Evolutionary conservation across 2,329 filamentous ascomycete species (phyloP).

Genomic region (Xylariaceae sp.): DNA sequence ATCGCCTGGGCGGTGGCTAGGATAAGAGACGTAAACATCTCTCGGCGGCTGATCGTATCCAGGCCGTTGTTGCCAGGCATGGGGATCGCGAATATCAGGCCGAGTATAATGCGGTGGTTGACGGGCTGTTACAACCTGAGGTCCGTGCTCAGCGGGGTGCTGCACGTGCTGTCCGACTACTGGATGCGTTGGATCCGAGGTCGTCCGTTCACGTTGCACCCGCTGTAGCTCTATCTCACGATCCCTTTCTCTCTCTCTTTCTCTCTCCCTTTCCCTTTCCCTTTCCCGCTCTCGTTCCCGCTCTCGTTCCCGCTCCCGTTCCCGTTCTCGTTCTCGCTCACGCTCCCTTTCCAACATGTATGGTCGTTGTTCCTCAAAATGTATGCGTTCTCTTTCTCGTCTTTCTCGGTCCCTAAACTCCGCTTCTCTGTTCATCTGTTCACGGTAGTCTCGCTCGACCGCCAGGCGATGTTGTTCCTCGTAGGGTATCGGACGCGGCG

Average conservation of each 20-base stretch:
- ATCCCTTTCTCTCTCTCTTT: constrained; percentile 19
- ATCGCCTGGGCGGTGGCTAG: constrained; percentile 43
- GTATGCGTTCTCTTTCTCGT: constrained; percentile 33
- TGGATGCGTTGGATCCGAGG: constrained; percentile 44
- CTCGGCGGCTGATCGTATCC: constrained; percentile 39
- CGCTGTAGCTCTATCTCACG: constrained; percentile 26
- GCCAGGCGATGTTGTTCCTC: constrained; percentile 49
- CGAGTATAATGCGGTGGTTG: constrained; percentile 38
- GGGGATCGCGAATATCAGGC: constrained; percentile 24
- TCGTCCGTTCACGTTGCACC: constrained; percentile 40
- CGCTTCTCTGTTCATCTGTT: constrained; percentile 35
- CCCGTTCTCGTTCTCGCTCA: constrained; percentile 2
- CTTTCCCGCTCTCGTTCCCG: constrained; percentile 31
- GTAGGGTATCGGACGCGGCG: constrained; percentile 41
- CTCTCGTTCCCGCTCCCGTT: constrained; percentile 39
- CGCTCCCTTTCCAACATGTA: constrained; percentile 33
- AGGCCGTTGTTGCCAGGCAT: constrained; percentile 35
- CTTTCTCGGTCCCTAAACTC: constrained; percentile 44
- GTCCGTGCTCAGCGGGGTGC: constrained; percentile 42
- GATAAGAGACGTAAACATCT: constrained; percentile 38
- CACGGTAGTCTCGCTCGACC: constrained; percentile 37
- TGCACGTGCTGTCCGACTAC: constrained; percentile 38
- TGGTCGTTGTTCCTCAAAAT: constrained; percentile 33
- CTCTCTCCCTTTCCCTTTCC: constrained; percentile 41
- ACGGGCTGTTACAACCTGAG: constrained; percentile 31